These are phyloP conservation scores for Ustilago cynodontis DNA, from an alignment of 1,284 basidiomycete species.

Conservation along the genomic window DNA sequence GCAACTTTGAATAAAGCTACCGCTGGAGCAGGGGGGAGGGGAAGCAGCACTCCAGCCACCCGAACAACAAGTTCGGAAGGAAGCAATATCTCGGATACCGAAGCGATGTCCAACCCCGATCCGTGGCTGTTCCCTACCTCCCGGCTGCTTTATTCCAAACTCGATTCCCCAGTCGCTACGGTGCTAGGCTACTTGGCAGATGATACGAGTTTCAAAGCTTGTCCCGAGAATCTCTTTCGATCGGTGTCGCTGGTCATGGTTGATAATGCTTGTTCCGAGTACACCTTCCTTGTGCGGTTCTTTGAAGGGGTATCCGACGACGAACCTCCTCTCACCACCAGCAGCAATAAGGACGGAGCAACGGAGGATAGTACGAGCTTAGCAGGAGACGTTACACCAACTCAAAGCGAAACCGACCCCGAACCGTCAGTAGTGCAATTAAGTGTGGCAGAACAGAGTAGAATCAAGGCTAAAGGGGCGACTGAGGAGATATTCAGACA, in stretches of 20 bases:
- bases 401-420: conserved; percentile 6
- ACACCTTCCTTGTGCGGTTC: conserved; percentile 65
- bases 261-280: conserved; percentile 68
- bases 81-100: conserved; percentile 6
- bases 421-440: conserved; percentile 54
- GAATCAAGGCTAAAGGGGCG: conserved; percentile 34
- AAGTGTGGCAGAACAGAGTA: conserved; percentile 32
- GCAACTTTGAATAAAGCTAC: not conserved
- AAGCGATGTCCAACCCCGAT: conserved; percentile 21
- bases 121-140: conserved; percentile 45
- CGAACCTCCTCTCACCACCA: not conserved
- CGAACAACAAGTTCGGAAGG: conserved; percentile 14
- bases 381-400: conserved; percentile 17
- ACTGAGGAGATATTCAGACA: conserved; percentile 65
- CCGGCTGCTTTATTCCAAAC: conserved; percentile 45
- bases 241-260: conserved; percentile 59
- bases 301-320: conserved; percentile 45
- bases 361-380: not conserved
- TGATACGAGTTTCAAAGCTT: conserved; percentile 46
- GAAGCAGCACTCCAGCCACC: not conserved
- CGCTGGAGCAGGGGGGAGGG: not conserved
- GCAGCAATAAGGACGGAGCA: not conserved
- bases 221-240: conserved; percentile 66
- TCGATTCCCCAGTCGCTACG: conserved; percentile 49
- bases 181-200: conserved; percentile 66